Conservation (phyloP, 2,329 filamentous ascomycete genomes). For the Aspergillus latus region DNA sequence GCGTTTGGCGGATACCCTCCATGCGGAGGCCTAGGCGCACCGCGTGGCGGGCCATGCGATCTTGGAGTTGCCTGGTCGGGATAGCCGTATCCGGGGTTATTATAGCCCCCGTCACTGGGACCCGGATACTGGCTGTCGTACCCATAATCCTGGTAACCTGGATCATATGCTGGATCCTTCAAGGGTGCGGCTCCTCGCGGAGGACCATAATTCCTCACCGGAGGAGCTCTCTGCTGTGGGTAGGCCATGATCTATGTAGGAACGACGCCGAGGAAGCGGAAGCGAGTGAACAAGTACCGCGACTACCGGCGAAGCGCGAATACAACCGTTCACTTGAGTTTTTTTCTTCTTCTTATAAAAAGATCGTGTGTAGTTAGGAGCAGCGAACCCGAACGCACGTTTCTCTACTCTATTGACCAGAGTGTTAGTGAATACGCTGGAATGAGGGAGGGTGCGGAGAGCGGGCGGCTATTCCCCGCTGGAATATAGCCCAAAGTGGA, state of each 20-base stretch:
- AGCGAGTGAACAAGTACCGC: not conserved
- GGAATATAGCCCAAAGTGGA: conserved; percentile 8
- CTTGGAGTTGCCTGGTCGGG: conserved; percentile 27
- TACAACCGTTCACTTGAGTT: not conserved
- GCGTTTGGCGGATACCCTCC: conserved; percentile 30
- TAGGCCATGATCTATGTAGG: conserved; percentile 35
- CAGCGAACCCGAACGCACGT: not conserved
- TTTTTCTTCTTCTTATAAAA: not conserved
- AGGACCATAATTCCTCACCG: conserved; percentile 33
- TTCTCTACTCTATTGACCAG: not conserved
- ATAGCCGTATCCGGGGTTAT: conserved; percentile 29
- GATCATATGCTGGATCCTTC: conserved; percentile 29
- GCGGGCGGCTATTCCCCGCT: conserved; percentile 8
- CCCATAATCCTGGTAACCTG: conserved; percentile 27
- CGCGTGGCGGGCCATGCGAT: conserved; percentile 28
- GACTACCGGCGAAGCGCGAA: not conserved
- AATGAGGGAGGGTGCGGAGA: not conserved
- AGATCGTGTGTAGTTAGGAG: not conserved
- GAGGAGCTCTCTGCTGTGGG: conserved; percentile 34
- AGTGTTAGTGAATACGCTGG: not conserved
- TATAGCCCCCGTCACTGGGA: conserved; percentile 26
- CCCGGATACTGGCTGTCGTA: conserved; percentile 29
- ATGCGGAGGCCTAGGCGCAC: conserved; percentile 34
- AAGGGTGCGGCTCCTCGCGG: conserved; percentile 25
- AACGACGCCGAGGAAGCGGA: not conserved